Evolutionary conservation across 2,329 filamentous ascomycete genomes (phyloP).

Genomic region (Lecanosticta acicola): DNA sequence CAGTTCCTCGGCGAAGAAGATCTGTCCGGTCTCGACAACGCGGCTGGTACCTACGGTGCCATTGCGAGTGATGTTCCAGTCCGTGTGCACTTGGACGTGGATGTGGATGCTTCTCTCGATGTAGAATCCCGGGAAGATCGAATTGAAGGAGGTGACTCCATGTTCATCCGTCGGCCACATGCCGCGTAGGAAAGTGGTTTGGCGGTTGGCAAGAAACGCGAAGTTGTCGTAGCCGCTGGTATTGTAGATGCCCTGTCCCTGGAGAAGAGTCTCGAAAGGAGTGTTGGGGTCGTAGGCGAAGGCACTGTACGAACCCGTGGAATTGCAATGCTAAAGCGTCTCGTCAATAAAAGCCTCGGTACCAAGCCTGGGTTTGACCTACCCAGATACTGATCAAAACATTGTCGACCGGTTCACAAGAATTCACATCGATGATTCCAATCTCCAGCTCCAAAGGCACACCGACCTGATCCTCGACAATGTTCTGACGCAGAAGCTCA

Average conservation of each 20-base stretch:
- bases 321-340: conserved; percentile 8
- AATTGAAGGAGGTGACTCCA: conserved; percentile 7
- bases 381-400: conserved; percentile 10
- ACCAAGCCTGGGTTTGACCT: neutral
- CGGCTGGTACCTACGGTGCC: conserved; percentile 7
- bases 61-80: conserved; percentile 11
- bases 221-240: conserved; percentile 7
- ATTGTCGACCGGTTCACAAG: conserved; percentile 9
- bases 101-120: conserved; percentile 12
- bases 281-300: conserved; percentile 8
- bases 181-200: conserved; percentile 8
- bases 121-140: conserved; percentile 14
- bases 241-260: conserved; percentile 6
- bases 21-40: conserved; percentile 12
- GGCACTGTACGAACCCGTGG: conserved; percentile 7
- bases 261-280: conserved; percentile 2
- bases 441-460: conserved; percentile 12
- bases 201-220: conserved; percentile 5
- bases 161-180: conserved; percentile 13
- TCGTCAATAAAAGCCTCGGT: neutral
- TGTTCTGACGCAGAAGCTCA: conserved; percentile 8
- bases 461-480: conserved; percentile 8
- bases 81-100: conserved; percentile 12
- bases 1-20: conserved; percentile 10
- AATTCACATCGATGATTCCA: conserved; percentile 11